Conservation (phyloP, 2,329 filamentous ascomycete genomes). For the Dactylellina parvicollis region DNA sequence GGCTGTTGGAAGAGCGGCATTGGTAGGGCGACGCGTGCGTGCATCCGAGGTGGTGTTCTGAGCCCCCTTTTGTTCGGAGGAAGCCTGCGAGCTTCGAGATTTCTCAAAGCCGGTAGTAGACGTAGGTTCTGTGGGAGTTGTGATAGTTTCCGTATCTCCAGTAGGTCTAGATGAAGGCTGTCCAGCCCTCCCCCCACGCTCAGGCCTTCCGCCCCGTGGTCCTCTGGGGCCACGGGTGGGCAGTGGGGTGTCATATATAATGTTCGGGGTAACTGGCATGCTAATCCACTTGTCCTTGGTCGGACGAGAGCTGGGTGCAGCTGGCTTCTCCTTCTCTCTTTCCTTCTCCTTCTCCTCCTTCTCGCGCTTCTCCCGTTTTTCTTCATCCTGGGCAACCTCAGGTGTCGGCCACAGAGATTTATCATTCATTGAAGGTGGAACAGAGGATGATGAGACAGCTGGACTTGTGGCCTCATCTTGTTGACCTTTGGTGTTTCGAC, state of each 20-base stretch:
- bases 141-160: conserved; percentile 60
- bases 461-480: conserved; percentile 57
- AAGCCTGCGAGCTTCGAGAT: conserved; percentile 29
- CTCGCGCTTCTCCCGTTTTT: conserved; percentile 71
- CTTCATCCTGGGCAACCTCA: conserved; percentile 78
- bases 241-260: conserved; percentile 85
- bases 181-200: conserved; percentile 66
- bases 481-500: conserved; percentile 41
- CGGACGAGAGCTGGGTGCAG: conserved; percentile 66
- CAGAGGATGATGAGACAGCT: conserved; percentile 59
- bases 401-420: conserved; percentile 89
- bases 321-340: conserved; percentile 72
- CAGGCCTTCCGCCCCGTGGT: conserved; percentile 67
- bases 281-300: conserved; percentile 86
- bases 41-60: conserved; percentile 22
- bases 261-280: conserved; percentile 82
- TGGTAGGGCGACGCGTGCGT: conserved; percentile 30
- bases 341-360: conserved; percentile 69
- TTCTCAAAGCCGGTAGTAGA: conserved; percentile 27
- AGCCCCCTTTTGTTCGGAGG: conserved; percentile 39
- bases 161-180: conserved; percentile 59
- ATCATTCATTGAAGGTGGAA: conserved; percentile 77
- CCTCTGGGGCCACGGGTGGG: conserved; percentile 64
- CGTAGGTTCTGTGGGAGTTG: conserved; percentile 26
- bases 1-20: conserved; percentile 3